A percentile compares a stretch with the other conserved stretches of the same genome.
These are phyloP conservation scores for Arctostaphylos glauca DNA, from an alignment of 148 eudicot genomes.

Conservation along the genomic window DNA sequence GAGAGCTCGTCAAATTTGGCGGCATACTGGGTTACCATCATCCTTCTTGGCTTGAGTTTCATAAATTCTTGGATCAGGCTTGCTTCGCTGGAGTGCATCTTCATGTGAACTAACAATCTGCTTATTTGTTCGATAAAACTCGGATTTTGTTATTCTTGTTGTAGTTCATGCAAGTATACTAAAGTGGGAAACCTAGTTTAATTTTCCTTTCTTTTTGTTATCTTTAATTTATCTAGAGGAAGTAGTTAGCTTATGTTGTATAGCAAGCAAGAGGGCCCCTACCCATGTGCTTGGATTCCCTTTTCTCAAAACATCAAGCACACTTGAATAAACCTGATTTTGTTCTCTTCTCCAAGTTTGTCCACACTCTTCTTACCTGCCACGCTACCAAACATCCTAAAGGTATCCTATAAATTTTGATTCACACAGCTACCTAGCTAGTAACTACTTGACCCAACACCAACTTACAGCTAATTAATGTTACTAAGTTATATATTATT, in stretches of 20 bases:
- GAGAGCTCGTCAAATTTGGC: too few relatives aligned
- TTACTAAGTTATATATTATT: too few relatives aligned
- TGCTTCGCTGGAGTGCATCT: too few relatives aligned
- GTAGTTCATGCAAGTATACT: too few relatives aligned
- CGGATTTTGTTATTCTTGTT: too few relatives aligned
- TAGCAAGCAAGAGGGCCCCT: not conserved
- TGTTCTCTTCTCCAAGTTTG: not conserved
- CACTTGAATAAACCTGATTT: not conserved
- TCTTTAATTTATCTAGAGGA: not conserved
- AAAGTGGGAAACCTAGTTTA: too few relatives aligned
- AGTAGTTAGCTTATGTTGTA: not conserved
- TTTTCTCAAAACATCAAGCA: not conserved
- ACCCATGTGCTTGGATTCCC: slow-evolving; percentile 9
- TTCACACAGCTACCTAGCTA: not conserved
- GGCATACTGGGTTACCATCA: too few relatives aligned
- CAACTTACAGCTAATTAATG: not conserved
- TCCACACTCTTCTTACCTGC: not conserved
- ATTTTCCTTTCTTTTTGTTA: too few relatives aligned
- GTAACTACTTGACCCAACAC: not conserved
- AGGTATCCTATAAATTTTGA: not conserved
- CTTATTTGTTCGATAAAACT: too few relatives aligned
- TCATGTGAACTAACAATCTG: too few relatives aligned
- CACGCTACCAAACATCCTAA: not conserved
- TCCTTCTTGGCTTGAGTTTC: too few relatives aligned
- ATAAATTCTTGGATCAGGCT: too few relatives aligned